Percentiles rank a stretch among this genome's conserved stretches.
phyloP scores from a whole-genome alignment of 2,329 filamentous ascomycete genomes.

The Sporothrix pallida region DNA sequence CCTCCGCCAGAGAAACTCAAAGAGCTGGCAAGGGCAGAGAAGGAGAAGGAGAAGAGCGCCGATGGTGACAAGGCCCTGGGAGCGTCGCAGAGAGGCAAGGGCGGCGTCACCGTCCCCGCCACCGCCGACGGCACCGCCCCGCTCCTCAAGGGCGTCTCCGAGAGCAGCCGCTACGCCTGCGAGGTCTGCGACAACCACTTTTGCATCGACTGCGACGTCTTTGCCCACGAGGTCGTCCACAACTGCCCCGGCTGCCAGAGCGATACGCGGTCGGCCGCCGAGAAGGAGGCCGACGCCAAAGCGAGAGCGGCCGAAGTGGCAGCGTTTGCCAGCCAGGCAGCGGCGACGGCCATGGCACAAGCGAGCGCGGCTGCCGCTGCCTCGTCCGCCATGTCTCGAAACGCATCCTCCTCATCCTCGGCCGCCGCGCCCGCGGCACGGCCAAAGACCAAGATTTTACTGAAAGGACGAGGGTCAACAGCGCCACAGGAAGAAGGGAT shows the following conservation, averaged over 20 bases:
- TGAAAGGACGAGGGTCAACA: constrained; percentile 16
- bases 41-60: constrained; percentile 29
- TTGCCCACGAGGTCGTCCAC: constrained; percentile 90
- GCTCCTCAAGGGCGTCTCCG: constrained; percentile 70
- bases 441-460: constrained; percentile 30
- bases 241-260: constrained; percentile 91
- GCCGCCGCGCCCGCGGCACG: background rate
- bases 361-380: background rate
- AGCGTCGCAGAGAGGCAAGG: background rate
- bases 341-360: background rate
- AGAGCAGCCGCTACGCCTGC: constrained; percentile 88
- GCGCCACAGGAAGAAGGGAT: constrained; percentile 25
- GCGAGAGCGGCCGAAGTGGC: constrained; percentile 22
- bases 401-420: background rate
- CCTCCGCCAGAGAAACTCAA: constrained; percentile 38
- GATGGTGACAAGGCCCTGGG: constrained; percentile 33
- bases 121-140: constrained; percentile 39
- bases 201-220: constrained; percentile 97
- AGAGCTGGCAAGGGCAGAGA: constrained; percentile 22
- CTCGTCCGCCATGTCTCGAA: background rate
- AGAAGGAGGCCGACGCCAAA: constrained; percentile 14
- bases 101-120: constrained; percentile 9
- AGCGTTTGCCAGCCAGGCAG: background rate
- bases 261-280: constrained; percentile 46
- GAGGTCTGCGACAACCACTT: constrained; percentile 88